Base-by-base conservation (phyloP, 2,329 filamentous ascomycete species). In the Escovopsis weberi region DNA sequence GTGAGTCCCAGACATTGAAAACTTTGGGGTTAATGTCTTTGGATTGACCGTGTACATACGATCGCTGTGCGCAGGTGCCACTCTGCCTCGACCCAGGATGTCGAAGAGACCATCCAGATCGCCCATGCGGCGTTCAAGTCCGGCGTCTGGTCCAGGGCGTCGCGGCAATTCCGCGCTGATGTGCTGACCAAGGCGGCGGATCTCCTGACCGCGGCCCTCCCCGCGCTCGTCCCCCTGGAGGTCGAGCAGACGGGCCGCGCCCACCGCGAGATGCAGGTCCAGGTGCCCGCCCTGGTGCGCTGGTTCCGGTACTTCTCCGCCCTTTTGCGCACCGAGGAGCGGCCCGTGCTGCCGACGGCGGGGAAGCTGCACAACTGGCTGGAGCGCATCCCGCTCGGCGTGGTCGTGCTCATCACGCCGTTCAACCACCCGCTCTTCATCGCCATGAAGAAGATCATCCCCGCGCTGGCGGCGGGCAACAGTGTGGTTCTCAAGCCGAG, bases 301-400 rank as follows among this genome's bases (percentile, higher is more conserved):
- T 85, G 80, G 80, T 77, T 85, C 59, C 75, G 73, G 46, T 85
- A 85, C 61, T 85, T 80, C 52, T 78, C 79, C 2, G 68, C 78
- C 0, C 55, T 83, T 1, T 67, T 82, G 30, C 72, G 80, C n/a
- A 78, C 74, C 1, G 77, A 82, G 52, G 77, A 83, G 58, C 70
- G 77, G 2, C 61, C 74, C 2, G 74, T 85, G 0, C 66, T 83
- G 2, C 80, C 81, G 0, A 83, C 80, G 3, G 62, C 62, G 26
- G 77, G 77, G 1, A 71, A 72, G 54, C 63, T 78, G 49, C 69
- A 74, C 55, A 76, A 75, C 55, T 75, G 68, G 59, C 51, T 71
- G 11, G 68, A 68, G 36, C 67, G 73, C 12, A 63, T 69, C 6
- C 70, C 75, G 0, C 66, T 77, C 1, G 76, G 75, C 2, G 74